Conservation (phyloP, 768 basidiomycete genomes). For the Lentinula sp. region DNA sequence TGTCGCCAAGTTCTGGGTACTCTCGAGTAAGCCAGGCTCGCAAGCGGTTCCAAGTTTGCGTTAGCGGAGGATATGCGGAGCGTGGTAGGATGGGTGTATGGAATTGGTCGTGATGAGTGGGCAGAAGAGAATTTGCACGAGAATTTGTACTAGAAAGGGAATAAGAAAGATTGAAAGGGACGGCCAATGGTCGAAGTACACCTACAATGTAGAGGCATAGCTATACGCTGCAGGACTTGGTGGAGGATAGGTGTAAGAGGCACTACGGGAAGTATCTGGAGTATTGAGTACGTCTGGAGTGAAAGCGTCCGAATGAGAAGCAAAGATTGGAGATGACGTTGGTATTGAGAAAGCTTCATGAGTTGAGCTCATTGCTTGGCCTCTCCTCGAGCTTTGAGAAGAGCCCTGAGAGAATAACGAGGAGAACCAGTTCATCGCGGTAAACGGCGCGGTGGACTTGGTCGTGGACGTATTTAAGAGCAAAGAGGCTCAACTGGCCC, state of each 20-base stretch:
- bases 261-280: slow-evolving; percentile 38
- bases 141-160: slow-evolving; percentile 32
- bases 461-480: neutral
- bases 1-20: slow-evolving; percentile 94
- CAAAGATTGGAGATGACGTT: slow-evolving; percentile 56
- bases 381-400: slow-evolving; percentile 43
- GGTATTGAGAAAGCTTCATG: slow-evolving; percentile 88
- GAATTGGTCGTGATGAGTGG: slow-evolving; percentile 54
- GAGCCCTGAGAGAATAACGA: slow-evolving; percentile 55
- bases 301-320: slow-evolving; percentile 54
- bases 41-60: slow-evolving; percentile 79
- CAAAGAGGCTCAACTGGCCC: neutral
- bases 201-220: slow-evolving; percentile 56
- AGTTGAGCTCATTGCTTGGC: slow-evolving; percentile 70
- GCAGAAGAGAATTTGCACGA: slow-evolving; percentile 53
- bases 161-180: slow-evolving; percentile 4
- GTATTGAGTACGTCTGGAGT: slow-evolving; percentile 45
- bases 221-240: slow-evolving; percentile 52
- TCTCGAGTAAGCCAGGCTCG: slow-evolving; percentile 76
- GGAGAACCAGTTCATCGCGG: slow-evolving; percentile 66
- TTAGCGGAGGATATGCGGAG: slow-evolving; percentile 67
- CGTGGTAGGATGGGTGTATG: slow-evolving; percentile 38
- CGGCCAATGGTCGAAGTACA: slow-evolving; percentile 3
- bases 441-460: slow-evolving; percentile 1
- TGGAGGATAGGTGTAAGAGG: slow-evolving; percentile 77